These are phyloP conservation scores for Hymenoscyphus infarciens DNA, from an alignment of 2,329 filamentous ascomycete species.

Conservation along the genomic window DNA sequence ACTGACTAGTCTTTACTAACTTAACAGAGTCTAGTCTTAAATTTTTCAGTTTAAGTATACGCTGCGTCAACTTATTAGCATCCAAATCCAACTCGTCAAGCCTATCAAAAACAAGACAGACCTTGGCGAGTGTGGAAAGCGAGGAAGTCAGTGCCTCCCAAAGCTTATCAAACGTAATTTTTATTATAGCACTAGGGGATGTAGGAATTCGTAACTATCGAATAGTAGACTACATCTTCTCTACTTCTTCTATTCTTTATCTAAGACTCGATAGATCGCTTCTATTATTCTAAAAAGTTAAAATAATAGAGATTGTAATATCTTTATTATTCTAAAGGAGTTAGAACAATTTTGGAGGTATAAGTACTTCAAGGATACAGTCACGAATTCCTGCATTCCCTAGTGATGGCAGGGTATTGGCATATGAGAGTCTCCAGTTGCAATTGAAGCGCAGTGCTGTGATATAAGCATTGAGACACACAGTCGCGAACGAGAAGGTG, in stretches of 20 bases:
- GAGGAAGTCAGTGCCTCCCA: conserved; percentile 31
- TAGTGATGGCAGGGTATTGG: conserved; percentile 13
- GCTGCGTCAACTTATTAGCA: conserved; percentile 36
- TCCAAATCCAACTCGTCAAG: conserved; percentile 45
- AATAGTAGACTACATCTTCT: too few species aligned
- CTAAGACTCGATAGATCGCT: too few species aligned
- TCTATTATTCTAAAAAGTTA: too few species aligned
- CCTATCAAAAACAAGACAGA: conserved; percentile 46
- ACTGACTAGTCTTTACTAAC: conserved; percentile 42
- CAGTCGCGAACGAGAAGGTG: conserved; percentile 35
- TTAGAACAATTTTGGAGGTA: too few species aligned
- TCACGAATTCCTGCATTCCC: too few species aligned
- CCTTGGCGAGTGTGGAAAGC: conserved; percentile 22
- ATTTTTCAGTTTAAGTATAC: conserved; percentile 34
- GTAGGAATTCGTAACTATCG: too few species aligned
- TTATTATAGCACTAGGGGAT: too few species aligned
- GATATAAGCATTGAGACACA: conserved; percentile 35
- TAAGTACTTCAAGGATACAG: too few species aligned
- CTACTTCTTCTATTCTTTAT: too few species aligned
- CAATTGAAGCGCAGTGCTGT: conserved; percentile 15
- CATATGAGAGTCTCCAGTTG: conserved; percentile 7
- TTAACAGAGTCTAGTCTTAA: conserved; percentile 37
- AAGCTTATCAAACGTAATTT: conserved; percentile 23
- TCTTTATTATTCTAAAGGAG: too few species aligned
- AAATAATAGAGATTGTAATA: too few species aligned